These are phyloP conservation scores for Ammopiptanthus mongolicus DNA, from an alignment of 306 rosid species.

Conservation along the genomic window DNA sequence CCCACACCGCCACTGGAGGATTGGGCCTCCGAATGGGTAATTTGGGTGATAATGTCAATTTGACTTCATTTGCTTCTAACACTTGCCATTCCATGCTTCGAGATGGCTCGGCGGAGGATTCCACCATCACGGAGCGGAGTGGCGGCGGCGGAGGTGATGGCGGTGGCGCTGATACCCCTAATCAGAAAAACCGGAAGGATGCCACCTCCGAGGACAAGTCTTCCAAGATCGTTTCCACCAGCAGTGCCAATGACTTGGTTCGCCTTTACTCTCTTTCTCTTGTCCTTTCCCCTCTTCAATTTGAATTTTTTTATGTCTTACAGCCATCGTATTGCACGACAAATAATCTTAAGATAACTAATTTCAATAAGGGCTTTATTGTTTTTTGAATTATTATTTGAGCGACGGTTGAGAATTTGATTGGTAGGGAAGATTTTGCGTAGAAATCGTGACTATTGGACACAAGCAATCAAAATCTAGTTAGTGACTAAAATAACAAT, in stretches of 20 bases:
- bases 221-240: constrained; percentile 58
- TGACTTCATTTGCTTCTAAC: constrained; percentile 31
- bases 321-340: too few relatives aligned
- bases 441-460: too few relatives aligned
- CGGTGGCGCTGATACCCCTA: background rate
- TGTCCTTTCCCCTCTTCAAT: background rate
- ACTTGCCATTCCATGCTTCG: constrained; percentile 29
- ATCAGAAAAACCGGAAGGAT: constrained; percentile 42
- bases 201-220: constrained; percentile 63
- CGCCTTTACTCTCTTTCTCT: background rate
- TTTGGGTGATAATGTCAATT: constrained; percentile 15
- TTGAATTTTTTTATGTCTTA: background rate
- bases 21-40: constrained; percentile 49
- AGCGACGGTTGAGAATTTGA: too few relatives aligned
- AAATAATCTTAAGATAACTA: too few relatives aligned
- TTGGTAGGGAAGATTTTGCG: too few relatives aligned
- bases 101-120: constrained; percentile 62
- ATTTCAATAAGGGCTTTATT: too few relatives aligned
- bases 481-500: too few relatives aligned
- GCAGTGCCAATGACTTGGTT: constrained; percentile 55
- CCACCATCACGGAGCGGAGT: constrained; percentile 70
- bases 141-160: constrained; percentile 5
- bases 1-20: constrained; percentile 11
- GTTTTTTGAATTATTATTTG: too few relatives aligned
- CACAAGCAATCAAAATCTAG: too few relatives aligned